Percentiles rank a stretch among this genome's conserved stretches.
These are phyloP conservation scores for Wickerhamiella spandovensis DNA, from an alignment of 805 yeast species.

Conservation along the genomic window DNA sequence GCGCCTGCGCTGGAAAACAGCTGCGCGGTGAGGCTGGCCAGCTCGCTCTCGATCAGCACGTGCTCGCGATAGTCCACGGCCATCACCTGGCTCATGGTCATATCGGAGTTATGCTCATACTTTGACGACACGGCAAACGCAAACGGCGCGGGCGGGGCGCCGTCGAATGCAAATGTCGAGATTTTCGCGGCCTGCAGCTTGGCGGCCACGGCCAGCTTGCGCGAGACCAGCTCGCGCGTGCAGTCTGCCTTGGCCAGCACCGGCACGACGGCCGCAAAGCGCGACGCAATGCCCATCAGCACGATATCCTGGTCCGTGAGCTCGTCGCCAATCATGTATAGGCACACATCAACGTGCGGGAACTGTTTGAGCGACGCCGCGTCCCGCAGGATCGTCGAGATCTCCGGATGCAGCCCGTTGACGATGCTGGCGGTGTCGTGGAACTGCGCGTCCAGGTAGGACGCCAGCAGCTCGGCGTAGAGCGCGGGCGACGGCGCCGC, in stretches of 20 bases:
- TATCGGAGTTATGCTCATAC: slow-evolving; percentile 9
- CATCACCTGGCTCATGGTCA: slow-evolving; percentile 12
- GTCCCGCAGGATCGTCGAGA: slow-evolving; percentile 3
- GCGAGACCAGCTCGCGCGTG: slow-evolving; percentile 2
- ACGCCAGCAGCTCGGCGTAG: not conserved
- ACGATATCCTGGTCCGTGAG: slow-evolving; percentile 4
- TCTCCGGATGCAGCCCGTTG: slow-evolving; percentile 9
- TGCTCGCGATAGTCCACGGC: slow-evolving; percentile 9
- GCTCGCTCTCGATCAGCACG: slow-evolving; percentile 9
- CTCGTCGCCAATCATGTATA: slow-evolving; percentile 5
- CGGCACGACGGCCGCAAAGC: slow-evolving; percentile 7
- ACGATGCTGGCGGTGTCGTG: slow-evolving; percentile 10
- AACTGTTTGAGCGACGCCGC: slow-evolving; percentile 6
- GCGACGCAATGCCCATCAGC: slow-evolving; percentile 2
- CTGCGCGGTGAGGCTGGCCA: slow-evolving; percentile 1
- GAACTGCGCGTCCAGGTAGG: slow-evolving; percentile 3
- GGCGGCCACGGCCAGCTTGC: not conserved
- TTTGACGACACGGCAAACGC: slow-evolving; percentile 3
- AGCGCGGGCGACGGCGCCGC: not conserved
- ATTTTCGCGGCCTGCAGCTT: not conserved
- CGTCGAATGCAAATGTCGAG: not conserved
- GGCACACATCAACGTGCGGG: slow-evolving; percentile 9
- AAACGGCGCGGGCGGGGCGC: not conserved
- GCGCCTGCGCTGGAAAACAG: slow-evolving; percentile 3
- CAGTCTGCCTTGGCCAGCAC: slow-evolving; percentile 6